phyloP scores from a whole-genome alignment of 1,284 basidiomycete genomes.

The Microbotryomycetes sp. region DNA sequence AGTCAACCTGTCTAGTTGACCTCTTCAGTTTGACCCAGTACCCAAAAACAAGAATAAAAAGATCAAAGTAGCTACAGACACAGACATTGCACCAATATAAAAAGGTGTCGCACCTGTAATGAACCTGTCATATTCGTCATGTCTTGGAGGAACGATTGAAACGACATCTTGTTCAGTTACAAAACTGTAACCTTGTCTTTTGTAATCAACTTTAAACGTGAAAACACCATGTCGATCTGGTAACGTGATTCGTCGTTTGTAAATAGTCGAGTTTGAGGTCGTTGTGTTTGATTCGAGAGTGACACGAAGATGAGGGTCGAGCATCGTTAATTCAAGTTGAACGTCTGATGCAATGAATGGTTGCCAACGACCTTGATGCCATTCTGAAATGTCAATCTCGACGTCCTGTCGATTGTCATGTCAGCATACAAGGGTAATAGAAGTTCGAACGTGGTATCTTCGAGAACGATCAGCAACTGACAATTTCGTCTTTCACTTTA shows the following conservation, averaged over 20 bases:
- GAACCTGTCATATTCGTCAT: slow-evolving; percentile 92
- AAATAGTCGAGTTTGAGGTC: slow-evolving; percentile 48
- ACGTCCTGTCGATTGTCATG: slow-evolving; percentile 54
- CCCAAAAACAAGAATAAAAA: slow-evolving; percentile 69
- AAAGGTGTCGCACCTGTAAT: slow-evolving; percentile 91
- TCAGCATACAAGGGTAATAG: background rate
- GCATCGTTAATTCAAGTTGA: slow-evolving; percentile 95
- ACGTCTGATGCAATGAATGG: slow-evolving; percentile 69
- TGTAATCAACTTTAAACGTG: slow-evolving; percentile 86
- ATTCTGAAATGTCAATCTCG: slow-evolving; percentile 62
- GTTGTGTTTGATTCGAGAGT: slow-evolving; percentile 46
- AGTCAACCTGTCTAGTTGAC: background rate
- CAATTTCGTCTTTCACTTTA: slow-evolving; percentile 79
- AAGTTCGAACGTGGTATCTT: background rate
- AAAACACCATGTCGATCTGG: slow-evolving; percentile 97
- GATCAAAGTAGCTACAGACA: slow-evolving; percentile 70
- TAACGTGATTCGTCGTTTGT: slow-evolving; percentile 69
- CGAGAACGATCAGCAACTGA: slow-evolving; percentile 43
- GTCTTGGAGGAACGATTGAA: slow-evolving; percentile 83
- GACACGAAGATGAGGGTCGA: slow-evolving; percentile 86
- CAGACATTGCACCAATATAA: slow-evolving; percentile 81
- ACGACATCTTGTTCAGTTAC: slow-evolving; percentile 65
- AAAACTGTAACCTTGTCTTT: slow-evolving; percentile 74
- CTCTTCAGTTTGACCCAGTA: too few relatives aligned
- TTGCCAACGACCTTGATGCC: slow-evolving; percentile 58